Evolutionary conservation across 2,329 filamentous ascomycete species (phyloP).

Genomic region (Diaporthe caulivora): DNA sequence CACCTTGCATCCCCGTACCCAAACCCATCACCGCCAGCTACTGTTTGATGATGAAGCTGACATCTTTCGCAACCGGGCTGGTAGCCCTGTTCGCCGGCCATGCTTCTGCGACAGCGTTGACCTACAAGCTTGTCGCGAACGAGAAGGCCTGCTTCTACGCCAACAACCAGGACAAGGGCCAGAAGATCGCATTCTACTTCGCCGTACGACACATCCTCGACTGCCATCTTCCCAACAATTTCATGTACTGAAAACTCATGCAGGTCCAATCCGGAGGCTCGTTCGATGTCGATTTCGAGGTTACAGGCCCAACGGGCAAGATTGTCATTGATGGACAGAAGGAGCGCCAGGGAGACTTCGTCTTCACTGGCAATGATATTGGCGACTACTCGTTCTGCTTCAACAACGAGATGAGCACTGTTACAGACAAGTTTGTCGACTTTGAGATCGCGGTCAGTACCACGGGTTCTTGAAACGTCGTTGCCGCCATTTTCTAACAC

Average conservation of each 20-base stretch:
- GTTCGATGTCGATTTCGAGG: conserved; percentile 95
- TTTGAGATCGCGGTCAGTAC: conserved; percentile 90
- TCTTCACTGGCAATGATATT: conserved; percentile 89
- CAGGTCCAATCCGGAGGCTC: conserved; percentile 98
- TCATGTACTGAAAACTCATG: not conserved
- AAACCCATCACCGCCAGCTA: conserved; percentile 49
- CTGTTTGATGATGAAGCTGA: conserved; percentile 73
- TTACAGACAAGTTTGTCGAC: conserved; percentile 96
- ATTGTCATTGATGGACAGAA: conserved; percentile 88
- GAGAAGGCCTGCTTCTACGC: conserved; percentile 98
- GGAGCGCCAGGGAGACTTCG: conserved; percentile 95
- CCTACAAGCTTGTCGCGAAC: conserved; percentile 89
- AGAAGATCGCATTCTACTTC: conserved; percentile 98
- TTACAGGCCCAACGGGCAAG: conserved; percentile 84
- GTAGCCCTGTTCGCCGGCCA: conserved; percentile 78
- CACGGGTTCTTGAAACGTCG: not conserved
- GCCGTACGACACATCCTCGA: conserved; percentile 73
- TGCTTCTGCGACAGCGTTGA: conserved; percentile 89
- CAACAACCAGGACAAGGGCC: conserved; percentile 79
- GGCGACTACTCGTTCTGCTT: conserved; percentile 99
- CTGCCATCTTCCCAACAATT: not conserved
- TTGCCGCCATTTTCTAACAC: conserved; percentile 25
- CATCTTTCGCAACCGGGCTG: conserved; percentile 73
- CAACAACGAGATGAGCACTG: conserved; percentile 98
- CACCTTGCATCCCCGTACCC: conserved; percentile 44